Conservation (phyloP, 208 protist genomes). For the Porcisia deanei region DNA sequence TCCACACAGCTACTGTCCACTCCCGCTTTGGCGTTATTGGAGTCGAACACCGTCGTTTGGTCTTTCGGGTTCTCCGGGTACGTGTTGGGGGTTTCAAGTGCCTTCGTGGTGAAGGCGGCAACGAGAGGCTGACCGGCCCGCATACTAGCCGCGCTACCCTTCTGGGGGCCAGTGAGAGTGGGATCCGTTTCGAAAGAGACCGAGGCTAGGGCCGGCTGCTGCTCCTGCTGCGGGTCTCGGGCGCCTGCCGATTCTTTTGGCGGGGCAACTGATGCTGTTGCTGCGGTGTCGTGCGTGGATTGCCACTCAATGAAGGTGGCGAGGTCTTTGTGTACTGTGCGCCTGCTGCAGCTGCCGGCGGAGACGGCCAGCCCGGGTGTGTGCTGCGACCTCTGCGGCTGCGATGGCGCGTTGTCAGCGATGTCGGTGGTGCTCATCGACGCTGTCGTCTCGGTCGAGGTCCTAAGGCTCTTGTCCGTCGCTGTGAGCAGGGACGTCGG, state of each 20-base stretch:
- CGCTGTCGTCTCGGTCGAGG: neutral
- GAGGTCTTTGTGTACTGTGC: neutral
- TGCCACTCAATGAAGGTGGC: neutral
- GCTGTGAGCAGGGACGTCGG: neutral
- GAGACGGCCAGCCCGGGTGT: neutral
- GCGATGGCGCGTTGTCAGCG: neutral
- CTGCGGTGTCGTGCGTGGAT: neutral
- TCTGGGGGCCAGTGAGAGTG: neutral
- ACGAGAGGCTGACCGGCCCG: neutral
- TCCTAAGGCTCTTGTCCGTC: neutral
- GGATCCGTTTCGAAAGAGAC: neutral
- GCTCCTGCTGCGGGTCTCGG: neutral
- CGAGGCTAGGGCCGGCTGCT: neutral
- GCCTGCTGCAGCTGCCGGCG: neutral
- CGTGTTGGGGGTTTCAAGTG: neutral
- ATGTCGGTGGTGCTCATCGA: neutral
- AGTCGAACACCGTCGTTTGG: neutral
- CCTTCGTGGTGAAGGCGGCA: neutral
- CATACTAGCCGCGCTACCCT: neutral
- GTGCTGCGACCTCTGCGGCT: neutral
- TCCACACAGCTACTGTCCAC: conserved; percentile 8
- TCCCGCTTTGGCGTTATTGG: neutral
- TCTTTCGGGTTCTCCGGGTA: neutral
- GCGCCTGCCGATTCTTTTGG: neutral
- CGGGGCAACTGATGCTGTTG: neutral